A percentile compares a stretch with the other conserved stretches of the same genome.
These are phyloP conservation scores for Stachybotrys elegans DNA, from an alignment of 2,329 filamentous ascomycete species.

Conservation along the genomic window DNA sequence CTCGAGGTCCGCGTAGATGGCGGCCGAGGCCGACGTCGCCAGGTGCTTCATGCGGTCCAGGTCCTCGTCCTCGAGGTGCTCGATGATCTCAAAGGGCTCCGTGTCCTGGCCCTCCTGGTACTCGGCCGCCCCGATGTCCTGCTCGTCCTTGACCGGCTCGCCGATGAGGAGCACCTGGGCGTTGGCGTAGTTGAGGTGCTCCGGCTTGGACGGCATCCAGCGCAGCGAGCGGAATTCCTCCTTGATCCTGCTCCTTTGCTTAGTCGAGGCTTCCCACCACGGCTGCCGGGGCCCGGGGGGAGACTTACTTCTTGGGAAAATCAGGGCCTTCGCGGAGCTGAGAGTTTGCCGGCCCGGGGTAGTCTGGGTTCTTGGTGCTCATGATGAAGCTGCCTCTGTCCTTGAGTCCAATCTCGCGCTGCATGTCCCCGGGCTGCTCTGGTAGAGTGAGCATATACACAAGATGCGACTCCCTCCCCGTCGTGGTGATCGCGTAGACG, in stretches of 20 bases:
- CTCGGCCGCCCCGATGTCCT: constrained; percentile 49
- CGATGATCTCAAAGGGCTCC: constrained; percentile 64
- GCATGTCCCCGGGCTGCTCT: constrained; percentile 61
- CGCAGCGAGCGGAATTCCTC: constrained; percentile 68
- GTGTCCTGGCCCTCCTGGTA: constrained; percentile 57
- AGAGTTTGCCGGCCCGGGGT: constrained; percentile 58
- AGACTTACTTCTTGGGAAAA: constrained; percentile 62
- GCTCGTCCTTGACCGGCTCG: constrained; percentile 52
- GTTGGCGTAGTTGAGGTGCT: constrained; percentile 69
- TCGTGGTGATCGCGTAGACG: constrained; percentile 74
- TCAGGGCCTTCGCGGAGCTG: constrained; percentile 60
- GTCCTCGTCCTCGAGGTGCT: constrained; percentile 73
- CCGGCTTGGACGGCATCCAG: constrained; percentile 70
- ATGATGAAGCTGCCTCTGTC: constrained; percentile 72
- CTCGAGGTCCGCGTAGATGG: constrained; percentile 18
- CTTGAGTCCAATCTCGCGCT: constrained; percentile 68
- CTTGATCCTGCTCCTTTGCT: constrained; percentile 46
- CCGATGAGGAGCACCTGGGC: constrained; percentile 78
- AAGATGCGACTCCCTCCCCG: constrained; percentile 67
- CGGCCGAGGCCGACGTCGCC: constrained; percentile 37
- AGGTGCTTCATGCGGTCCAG: constrained; percentile 55
- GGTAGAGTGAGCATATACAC: constrained; percentile 77
- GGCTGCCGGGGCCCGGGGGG: not conserved
- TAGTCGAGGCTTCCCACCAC: constrained; percentile 1
- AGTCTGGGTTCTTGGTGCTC: constrained; percentile 74